Evolutionary conservation across 2,329 filamentous ascomycete genomes (phyloP).

Genomic region (Colletotrichum navitas): DNA sequence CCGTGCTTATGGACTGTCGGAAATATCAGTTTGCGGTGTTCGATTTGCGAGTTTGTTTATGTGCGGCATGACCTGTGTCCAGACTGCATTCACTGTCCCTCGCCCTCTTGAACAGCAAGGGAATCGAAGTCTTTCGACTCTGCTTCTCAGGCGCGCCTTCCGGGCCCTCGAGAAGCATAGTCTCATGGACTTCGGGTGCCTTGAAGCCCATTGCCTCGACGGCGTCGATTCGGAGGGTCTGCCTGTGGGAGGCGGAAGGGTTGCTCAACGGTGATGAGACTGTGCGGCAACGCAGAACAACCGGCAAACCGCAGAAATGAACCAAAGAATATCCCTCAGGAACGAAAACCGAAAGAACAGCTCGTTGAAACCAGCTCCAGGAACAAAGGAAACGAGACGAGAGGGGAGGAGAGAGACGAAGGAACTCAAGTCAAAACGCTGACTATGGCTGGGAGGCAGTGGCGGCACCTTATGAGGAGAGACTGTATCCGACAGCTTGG

Average conservation of each 20-base stretch:
- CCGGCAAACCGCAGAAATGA: background rate
- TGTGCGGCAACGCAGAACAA: background rate
- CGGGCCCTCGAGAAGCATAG: background rate
- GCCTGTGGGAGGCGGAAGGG: background rate
- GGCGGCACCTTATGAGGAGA: conserved; percentile 10
- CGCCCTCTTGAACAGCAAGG: conserved; percentile 4
- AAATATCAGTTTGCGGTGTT: conserved; percentile 3
- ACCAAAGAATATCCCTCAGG: background rate
- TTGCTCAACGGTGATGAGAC: background rate
- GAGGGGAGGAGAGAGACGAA: background rate
- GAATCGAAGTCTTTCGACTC: conserved; percentile 4
- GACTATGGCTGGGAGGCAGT: background rate
- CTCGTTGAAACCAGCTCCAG: background rate
- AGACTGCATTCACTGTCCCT: conserved; percentile 27
- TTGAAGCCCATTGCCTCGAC: conserved; percentile 18
- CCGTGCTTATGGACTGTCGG: conserved; percentile 31
- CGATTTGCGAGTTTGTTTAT: background rate
- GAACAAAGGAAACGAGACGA: conserved; percentile 16
- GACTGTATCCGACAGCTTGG: conserved; percentile 7
- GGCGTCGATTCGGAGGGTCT: background rate
- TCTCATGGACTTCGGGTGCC: background rate
- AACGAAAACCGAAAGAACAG: background rate
- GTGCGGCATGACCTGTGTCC: conserved; percentile 11
- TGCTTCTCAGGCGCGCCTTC: background rate
- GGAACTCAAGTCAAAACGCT: background rate